These are phyloP conservation scores for Cucurbita pepo DNA, from an alignment of 306 rosid genomes.

Conservation along the genomic window DNA sequence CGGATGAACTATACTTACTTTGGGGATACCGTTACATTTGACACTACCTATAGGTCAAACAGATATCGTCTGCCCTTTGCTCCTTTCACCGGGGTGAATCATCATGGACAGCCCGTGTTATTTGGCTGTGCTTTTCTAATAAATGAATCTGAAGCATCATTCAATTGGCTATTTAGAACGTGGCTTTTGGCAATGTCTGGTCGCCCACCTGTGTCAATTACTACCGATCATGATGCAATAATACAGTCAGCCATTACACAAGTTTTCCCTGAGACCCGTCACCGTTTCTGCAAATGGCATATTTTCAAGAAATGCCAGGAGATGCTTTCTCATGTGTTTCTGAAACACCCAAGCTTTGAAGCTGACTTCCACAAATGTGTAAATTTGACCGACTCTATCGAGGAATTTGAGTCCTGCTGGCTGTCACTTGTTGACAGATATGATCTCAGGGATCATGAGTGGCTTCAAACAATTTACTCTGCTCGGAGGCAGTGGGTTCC, in stretches of 20 bases:
- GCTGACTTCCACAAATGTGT: constrained; percentile 94
- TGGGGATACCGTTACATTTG: constrained; percentile 93
- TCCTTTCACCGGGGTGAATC: constrained; percentile 90
- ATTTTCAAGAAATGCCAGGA: constrained; percentile 94
- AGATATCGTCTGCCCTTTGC: constrained; percentile 95
- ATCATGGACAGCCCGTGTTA: constrained; percentile 92
- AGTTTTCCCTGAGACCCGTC: constrained; percentile 82
- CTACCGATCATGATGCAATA: constrained; percentile 82
- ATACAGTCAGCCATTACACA: constrained; percentile 62
- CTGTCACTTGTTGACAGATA: constrained; percentile 66
- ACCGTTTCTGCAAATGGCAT: constrained; percentile 98
- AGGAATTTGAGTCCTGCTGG: constrained; percentile 97
- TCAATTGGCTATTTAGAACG: constrained; percentile 81
- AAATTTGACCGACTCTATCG: constrained; percentile 79
- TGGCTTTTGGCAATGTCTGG: constrained; percentile 96
- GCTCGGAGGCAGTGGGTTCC: constrained; percentile 91
- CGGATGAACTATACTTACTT: constrained; percentile 69
- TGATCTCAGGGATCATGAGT: constrained; percentile 76
- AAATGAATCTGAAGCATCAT: constrained; percentile 83
- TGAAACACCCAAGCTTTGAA: constrained; percentile 77
- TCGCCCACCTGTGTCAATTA: constrained; percentile 67
- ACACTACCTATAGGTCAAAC: constrained; percentile 93
- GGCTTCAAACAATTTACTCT: constrained; percentile 79
- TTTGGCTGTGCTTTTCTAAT: constrained; percentile 92
- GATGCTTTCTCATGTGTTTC: constrained; percentile 80